These are phyloP conservation scores for Perkinsus olseni DNA, from an alignment of 169 alveolate genomes.

Conservation along the genomic window DNA sequence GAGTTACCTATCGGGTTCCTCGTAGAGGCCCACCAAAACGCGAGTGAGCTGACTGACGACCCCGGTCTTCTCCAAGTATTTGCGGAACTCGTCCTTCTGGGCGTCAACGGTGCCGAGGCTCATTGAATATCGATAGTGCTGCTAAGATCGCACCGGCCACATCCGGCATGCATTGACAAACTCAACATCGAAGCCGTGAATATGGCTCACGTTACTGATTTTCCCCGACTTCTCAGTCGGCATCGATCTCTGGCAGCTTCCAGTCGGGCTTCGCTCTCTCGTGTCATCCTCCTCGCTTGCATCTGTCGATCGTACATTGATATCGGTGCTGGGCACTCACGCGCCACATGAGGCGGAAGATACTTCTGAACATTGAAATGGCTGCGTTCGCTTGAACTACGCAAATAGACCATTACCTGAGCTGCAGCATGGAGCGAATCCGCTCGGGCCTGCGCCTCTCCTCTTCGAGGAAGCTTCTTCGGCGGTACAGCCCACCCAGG, in stretches of 20 bases:
- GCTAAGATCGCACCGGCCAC: background rate
- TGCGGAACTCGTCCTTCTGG: constrained; percentile 72
- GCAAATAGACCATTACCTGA: background rate
- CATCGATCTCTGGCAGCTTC: background rate
- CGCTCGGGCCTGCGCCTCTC: background rate
- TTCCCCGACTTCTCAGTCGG: background rate
- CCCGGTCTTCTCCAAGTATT: constrained; percentile 71
- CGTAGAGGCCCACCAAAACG: constrained; percentile 74
- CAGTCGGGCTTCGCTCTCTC: background rate
- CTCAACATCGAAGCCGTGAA: background rate
- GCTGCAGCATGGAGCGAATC: background rate
- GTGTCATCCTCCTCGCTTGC: background rate
- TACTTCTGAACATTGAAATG: background rate
- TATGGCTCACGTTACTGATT: background rate
- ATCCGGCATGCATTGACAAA: background rate
- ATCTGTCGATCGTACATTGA: background rate
- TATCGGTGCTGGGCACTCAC: background rate
- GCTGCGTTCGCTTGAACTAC: background rate
- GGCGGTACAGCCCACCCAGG: background rate
- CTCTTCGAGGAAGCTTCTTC: background rate
- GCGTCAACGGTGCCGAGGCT: constrained; percentile 60
- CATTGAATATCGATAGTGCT: constrained; percentile 19
- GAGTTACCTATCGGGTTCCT: constrained; percentile 53
- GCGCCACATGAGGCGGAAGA: background rate
- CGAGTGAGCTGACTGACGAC: constrained; percentile 70